Evolutionary conservation across 805 yeast species (phyloP), one percentile per base, ranked within the genome.

Genomic region (Lipomyces orientalis): DNA sequence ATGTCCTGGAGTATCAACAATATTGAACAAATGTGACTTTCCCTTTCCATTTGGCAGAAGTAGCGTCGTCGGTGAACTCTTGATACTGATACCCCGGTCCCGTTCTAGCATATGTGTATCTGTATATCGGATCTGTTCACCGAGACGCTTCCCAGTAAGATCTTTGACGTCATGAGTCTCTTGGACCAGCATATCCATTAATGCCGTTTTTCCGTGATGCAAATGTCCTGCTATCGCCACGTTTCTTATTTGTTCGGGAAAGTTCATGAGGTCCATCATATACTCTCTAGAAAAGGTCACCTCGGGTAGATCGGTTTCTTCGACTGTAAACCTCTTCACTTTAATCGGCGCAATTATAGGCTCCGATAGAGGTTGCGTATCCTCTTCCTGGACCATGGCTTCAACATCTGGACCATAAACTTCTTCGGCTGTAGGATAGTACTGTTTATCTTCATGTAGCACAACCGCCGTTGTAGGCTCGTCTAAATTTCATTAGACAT

Each of bases 1-100:
- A 77, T 95, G 98, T 0, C 99, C 99, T 0, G 99, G 99, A 0
- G 97, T 82, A 74, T 96, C 99, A 0, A 92, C 71, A 0, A 93
- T 69, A 74, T 90, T 91, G 25, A 88, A 73, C 0, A 86, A 85
- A 19, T 80, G 78, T 0, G 97, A 88, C 68, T 84, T 86, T 0
- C 82, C 85, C 16, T 78, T 78, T 35, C 85, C 69, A 74, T 86
- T 86, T 0, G 84, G 85, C 16, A 89, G 76, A 6, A 93, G 76
- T 9, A 91, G 72, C 0, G 94, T 80, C 71, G 90, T 82, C 0
- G 91, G 87, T 0, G 88, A 79, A 0, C 89, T 62, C 73, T 88
- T 88, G 16, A 91, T 82, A 1, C 96, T 82, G 5, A 91, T 70
- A 0, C 93, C 93, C 67, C 97, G 80, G 54, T 87, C 87, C 1